Conservation (phyloP, 345 rosid species). For the Gossypium sturtianum region DNA sequence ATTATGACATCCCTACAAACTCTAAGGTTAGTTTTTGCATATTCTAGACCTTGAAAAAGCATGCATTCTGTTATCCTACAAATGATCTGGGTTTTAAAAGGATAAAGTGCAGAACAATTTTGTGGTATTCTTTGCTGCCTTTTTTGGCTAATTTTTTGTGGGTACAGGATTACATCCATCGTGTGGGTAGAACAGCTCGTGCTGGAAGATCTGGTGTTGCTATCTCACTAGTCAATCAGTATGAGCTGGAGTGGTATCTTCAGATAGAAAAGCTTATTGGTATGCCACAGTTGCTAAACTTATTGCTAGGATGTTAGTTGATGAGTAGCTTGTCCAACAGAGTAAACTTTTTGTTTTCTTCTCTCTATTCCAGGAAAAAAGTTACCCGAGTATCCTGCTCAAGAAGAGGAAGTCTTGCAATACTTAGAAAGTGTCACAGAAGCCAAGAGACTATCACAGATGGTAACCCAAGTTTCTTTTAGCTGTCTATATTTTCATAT, state of each 20-base stretch:
- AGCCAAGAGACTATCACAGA: conserved; percentile 10
- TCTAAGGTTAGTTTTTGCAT: conserved; percentile 44
- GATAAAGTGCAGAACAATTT: neutral
- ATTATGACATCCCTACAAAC: conserved; percentile 85
- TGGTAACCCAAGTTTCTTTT: conserved; percentile 1
- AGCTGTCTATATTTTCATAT: neutral
- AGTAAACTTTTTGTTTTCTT: neutral
- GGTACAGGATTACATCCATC: conserved; percentile 56
- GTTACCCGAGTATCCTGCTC: conserved; percentile 62
- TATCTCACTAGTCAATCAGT: conserved; percentile 83
- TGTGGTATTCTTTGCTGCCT: neutral
- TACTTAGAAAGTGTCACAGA: conserved; percentile 26
- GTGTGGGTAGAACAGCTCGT: conserved; percentile 68
- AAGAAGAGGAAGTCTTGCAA: conserved; percentile 72
- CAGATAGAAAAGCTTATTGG: conserved; percentile 89
- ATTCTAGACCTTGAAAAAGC: neutral
- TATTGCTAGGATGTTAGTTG: neutral
- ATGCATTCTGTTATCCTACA: neutral
- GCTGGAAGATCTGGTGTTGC: conserved; percentile 98
- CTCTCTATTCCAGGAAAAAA: conserved; percentile 53
- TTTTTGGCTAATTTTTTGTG: neutral
- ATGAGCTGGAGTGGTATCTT: conserved; percentile 86
- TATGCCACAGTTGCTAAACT: conserved; percentile 19
- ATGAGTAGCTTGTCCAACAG: neutral
- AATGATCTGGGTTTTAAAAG: neutral